Evolutionary conservation across 1,284 basidiomycete species (phyloP), one percentile per base, ranked within the genome.

Genomic region (Athelia sp.): DNA sequence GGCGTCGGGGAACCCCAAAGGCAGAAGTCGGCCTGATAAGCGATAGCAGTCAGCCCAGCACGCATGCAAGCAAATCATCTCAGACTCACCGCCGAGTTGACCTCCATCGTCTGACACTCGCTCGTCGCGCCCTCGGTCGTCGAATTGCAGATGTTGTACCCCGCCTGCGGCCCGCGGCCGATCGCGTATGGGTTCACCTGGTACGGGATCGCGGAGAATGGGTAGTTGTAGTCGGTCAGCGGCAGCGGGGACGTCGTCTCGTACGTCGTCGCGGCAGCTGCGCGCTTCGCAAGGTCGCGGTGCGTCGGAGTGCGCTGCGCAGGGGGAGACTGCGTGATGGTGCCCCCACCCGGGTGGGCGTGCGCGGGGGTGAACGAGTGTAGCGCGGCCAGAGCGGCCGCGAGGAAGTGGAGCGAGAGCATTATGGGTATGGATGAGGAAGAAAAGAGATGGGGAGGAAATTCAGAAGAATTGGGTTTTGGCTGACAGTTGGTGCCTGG

Each of bases 81-180:
- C 6, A 15, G 9, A 63, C 62, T 60, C 50, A 63, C 63, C 3
- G 63, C 45, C 43, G 53, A 56, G 56, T 65, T 65, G 34, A 65
- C 57, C 47, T 62, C 58, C 23, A 56, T 53, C 3, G 70, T 72
- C 54, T 72, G 70, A 58, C 71, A 73, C 43, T 63, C 56, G 13
- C 69, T 68, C 11, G 64, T 50, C 34, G 61, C 59, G 36, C 59
- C 62, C 53, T 62, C 60, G 11, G 69, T 72, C 6, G 69, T 69
- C 19, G 65, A 61, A 59, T 72, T 72, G 59, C 71, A 73, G 14
- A 55, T 34, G 56, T 71, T 71, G 61, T 68, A 70, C 22, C 69
- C 69, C 22, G 49, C 48, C 49, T 67, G 64, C 38, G 52, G 49
- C 21, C 64, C 64, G 51, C 64, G 62, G 9, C 45, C 45, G n/a